phyloP scores from a whole-genome alignment of 345 rosid genomes.

The Excoecaria agallocha region DNA sequence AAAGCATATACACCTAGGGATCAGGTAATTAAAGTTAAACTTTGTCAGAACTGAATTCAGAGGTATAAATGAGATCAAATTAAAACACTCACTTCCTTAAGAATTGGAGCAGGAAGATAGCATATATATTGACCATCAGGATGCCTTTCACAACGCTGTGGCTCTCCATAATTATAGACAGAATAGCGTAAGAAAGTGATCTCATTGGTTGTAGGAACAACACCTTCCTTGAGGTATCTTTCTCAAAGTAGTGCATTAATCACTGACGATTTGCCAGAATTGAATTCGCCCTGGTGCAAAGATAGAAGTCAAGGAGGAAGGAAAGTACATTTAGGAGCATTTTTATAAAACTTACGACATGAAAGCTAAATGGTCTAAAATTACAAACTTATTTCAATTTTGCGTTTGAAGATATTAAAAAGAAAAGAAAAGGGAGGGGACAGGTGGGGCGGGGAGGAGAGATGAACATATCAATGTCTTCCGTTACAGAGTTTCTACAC shows the following conservation, averaged over 20 bases:
- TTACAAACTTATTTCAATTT: neutral
- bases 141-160: slow-evolving; percentile 75
- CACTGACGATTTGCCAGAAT: slow-evolving; percentile 93
- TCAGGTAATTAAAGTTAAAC: neutral
- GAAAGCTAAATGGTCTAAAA: slow-evolving; percentile 3
- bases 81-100: slow-evolving; percentile 68
- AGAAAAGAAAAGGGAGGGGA: too few species aligned
- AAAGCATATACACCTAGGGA: neutral
- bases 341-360: slow-evolving; percentile 10
- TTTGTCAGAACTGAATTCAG: slow-evolving; percentile 2
- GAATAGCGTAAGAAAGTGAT: slow-evolving; percentile 83
- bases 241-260: slow-evolving; percentile 93
- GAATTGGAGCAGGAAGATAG: slow-evolving; percentile 88
- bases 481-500: neutral
- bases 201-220: slow-evolving; percentile 93
- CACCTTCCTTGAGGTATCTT: slow-evolving; percentile 85
- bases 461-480: neutral
- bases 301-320: slow-evolving; percentile 11
- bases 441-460: too few species aligned
- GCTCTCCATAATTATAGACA: slow-evolving; percentile 52
- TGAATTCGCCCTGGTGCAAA: slow-evolving; percentile 79
- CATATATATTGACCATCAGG: slow-evolving; percentile 92
- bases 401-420: neutral
- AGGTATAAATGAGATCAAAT: slow-evolving; percentile 8
- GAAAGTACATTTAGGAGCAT: slow-evolving; percentile 6